A percentile compares a stretch with the other conserved stretches of the same genome.
phyloP scores from a whole-genome alignment of 306 rosid species.

The Fagus crenata region DNA sequence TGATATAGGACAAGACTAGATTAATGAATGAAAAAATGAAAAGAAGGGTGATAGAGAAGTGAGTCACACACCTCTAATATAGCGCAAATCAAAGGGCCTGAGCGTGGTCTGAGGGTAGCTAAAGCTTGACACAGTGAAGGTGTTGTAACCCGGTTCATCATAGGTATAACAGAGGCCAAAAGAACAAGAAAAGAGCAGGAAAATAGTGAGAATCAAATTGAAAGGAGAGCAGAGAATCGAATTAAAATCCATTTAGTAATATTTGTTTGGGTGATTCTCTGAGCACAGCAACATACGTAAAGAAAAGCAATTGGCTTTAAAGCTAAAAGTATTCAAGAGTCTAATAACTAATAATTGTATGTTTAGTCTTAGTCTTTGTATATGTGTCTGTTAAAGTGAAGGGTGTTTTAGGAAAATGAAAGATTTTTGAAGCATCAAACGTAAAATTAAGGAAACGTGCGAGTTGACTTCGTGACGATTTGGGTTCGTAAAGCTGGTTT shows the following conservation, averaged over 20 bases:
- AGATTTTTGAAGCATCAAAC: neutral
- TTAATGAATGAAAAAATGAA: conserved; percentile 14
- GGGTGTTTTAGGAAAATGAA: neutral
- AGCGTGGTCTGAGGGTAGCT: conserved; percentile 63
- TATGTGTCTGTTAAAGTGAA: too few species aligned
- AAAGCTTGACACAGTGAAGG: conserved; percentile 74
- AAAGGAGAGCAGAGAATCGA: conserved; percentile 45
- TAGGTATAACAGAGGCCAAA: conserved; percentile 38
- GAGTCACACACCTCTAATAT: conserved; percentile 67
- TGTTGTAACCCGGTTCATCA: conserved; percentile 35
- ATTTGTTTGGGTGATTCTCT: conserved; percentile 20
- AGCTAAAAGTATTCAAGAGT: neutral
- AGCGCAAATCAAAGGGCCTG: conserved; percentile 60
- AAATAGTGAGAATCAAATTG: conserved; percentile 43
- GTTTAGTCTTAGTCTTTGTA: neutral
- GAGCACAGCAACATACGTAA: conserved; percentile 17
- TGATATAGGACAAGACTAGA: conserved; percentile 43
- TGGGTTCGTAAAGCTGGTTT: too few species aligned
- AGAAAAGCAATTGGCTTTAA: neutral
- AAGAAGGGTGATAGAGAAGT: conserved; percentile 32
- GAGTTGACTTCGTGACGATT: too few species aligned
- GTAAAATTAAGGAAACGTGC: too few species aligned
- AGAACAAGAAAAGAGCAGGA: conserved; percentile 40
- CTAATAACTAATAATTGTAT: neutral
- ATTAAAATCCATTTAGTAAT: conserved; percentile 48